Conservation (phyloP, 257 asterid genomes). For the Gentiana macrophylla region DNA sequence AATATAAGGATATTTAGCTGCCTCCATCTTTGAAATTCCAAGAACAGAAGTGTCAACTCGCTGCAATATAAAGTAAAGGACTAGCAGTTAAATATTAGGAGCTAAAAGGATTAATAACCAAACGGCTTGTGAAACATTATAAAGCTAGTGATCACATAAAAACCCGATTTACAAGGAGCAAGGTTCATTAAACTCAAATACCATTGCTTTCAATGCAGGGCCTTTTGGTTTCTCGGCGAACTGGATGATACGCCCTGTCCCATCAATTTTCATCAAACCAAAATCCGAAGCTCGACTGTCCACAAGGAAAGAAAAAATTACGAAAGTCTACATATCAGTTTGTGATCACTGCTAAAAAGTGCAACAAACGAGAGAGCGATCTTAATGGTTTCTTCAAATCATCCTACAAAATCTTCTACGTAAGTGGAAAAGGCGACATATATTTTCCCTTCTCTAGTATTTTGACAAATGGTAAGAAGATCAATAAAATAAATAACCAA, state of each 20-base stretch:
- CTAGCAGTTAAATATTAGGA: conserved; percentile 12
- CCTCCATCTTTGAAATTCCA: conserved; percentile 66
- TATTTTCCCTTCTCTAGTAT: background rate
- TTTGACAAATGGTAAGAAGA: background rate
- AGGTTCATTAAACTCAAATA: conserved; percentile 9
- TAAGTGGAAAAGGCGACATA: background rate
- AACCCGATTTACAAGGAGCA: background rate
- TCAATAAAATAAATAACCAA: conserved; percentile 11
- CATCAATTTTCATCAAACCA: conserved; percentile 81
- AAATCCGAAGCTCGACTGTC: conserved; percentile 90
- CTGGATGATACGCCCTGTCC: conserved; percentile 56
- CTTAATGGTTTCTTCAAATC: background rate
- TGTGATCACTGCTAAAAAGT: background rate
- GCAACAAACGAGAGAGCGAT: background rate
- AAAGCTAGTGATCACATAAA: background rate
- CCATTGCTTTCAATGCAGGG: conserved; percentile 64
- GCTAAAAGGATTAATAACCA: background rate
- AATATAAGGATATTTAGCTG: conserved; percentile 51
- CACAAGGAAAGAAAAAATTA: conserved; percentile 6
- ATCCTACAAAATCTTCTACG: background rate
- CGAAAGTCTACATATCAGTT: background rate
- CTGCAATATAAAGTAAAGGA: conserved; percentile 24
- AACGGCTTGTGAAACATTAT: background rate
- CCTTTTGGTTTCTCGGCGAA: conserved; percentile 95
- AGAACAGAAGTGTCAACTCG: conserved; percentile 77